Conservation (phyloP, 371 early-diverging fungal genomes). For the Gilbertella persicaria region DNA sequence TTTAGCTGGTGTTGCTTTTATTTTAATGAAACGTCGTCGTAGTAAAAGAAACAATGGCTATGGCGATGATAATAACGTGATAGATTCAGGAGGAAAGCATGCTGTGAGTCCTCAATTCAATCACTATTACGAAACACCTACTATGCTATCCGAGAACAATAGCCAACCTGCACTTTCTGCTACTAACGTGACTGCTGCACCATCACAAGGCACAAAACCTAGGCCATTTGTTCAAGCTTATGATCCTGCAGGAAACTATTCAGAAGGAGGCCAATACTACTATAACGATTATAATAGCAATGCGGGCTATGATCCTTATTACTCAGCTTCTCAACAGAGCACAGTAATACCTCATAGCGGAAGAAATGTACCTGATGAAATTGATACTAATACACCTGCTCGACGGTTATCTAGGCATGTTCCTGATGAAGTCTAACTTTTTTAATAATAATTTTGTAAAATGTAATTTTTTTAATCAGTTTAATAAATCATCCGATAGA, state of each 20-base stretch:
- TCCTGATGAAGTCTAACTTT: slow-evolving; percentile 21
- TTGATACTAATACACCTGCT: slow-evolving; percentile 7
- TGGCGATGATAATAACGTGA: neutral
- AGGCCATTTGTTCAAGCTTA: slow-evolving; percentile 28
- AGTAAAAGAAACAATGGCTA: neutral
- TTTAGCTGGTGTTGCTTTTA: slow-evolving; percentile 5
- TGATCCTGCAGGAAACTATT: slow-evolving; percentile 5
- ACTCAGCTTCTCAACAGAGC: slow-evolving; percentile 13
- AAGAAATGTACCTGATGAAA: slow-evolving; percentile 26
- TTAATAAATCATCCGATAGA: too few relatives aligned
- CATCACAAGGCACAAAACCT: slow-evolving; percentile 5
- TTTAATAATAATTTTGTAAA: too few relatives aligned
- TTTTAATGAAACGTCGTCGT: slow-evolving; percentile 9
- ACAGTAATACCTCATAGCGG: neutral
- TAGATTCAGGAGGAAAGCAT: neutral
- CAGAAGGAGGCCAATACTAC: neutral
- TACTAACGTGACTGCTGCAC: slow-evolving; percentile 3
- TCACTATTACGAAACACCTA: slow-evolving; percentile 16
- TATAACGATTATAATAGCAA: slow-evolving; percentile 1
- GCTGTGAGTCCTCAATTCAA: slow-evolving; percentile 3
- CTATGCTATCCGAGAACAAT: slow-evolving; percentile 6
- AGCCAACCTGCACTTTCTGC: too few relatives aligned
- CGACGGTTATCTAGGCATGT: slow-evolving; percentile 13
- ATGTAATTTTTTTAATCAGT: too few relatives aligned
- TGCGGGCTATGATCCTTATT: slow-evolving; percentile 7